Conservation (phyloP, 2,329 filamentous ascomycete species). For the Penicillium sp. region DNA sequence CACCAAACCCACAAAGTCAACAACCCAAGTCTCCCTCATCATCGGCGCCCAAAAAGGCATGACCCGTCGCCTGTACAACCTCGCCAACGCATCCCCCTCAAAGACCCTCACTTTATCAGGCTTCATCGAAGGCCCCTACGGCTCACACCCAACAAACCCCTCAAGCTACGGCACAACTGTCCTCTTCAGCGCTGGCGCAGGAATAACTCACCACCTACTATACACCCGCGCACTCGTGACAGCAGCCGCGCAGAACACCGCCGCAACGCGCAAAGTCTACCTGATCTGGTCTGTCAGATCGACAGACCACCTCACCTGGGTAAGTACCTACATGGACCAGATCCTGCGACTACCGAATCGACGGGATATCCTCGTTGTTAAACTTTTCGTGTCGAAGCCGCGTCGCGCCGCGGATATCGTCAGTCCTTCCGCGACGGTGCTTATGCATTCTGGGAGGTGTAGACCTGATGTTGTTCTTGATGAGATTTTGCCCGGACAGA, state of each 20-base stretch:
- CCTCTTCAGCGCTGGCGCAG: slow-evolving; percentile 65
- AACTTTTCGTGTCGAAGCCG: slow-evolving; percentile 64
- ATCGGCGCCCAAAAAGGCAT: slow-evolving; percentile 63
- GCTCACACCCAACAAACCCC: slow-evolving; percentile 57
- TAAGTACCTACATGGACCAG: slow-evolving; percentile 65
- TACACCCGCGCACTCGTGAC: slow-evolving; percentile 60
- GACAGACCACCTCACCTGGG: slow-evolving; percentile 62
- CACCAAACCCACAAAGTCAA: slow-evolving; percentile 16
- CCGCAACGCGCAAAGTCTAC: slow-evolving; percentile 59
- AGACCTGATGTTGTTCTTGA: slow-evolving; percentile 57
- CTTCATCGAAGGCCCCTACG: slow-evolving; percentile 64
- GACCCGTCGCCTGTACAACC: slow-evolving; percentile 61
- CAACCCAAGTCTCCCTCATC: slow-evolving; percentile 55
- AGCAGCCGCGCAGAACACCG: slow-evolving; percentile 53
- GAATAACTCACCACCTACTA: slow-evolving; percentile 65
- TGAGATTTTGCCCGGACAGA: slow-evolving; percentile 55
- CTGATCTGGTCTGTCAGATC: slow-evolving; percentile 64
- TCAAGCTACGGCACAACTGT: slow-evolving; percentile 64
- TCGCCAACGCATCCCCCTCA: slow-evolving; percentile 51
- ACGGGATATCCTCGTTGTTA: slow-evolving; percentile 59
- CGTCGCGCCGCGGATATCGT: slow-evolving; percentile 55
- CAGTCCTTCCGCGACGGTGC: slow-evolving; percentile 57
- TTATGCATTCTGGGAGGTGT: slow-evolving; percentile 62
- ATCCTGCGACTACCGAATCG: slow-evolving; percentile 61
- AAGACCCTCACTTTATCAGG: slow-evolving; percentile 55